These are phyloP conservation scores for Eurotiales sp. DNA, from an alignment of 2,329 filamentous ascomycete species.

Conservation along the genomic window DNA sequence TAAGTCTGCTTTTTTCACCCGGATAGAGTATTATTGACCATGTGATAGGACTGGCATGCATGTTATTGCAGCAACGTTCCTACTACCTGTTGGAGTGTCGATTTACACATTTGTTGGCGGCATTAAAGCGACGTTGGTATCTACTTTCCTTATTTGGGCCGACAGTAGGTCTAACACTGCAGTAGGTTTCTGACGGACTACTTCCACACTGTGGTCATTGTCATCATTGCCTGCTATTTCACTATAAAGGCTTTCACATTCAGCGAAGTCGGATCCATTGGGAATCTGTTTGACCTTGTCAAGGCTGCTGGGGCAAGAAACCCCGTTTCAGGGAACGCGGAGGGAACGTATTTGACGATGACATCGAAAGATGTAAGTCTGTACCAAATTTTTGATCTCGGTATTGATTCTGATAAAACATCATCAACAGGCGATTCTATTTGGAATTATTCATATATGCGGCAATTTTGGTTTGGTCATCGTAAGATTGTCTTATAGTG, in stretches of 20 bases:
- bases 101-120: slow-evolving; percentile 40
- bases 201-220: slow-evolving; percentile 53
- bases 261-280: slow-evolving; percentile 47
- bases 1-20: slow-evolving; percentile 19
- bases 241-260: slow-evolving; percentile 46
- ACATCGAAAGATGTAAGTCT: slow-evolving; percentile 47
- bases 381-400: background rate
- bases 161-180: slow-evolving; percentile 4
- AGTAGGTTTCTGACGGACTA: slow-evolving; percentile 48
- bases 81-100: slow-evolving; percentile 39
- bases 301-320: slow-evolving; percentile 41
- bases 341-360: slow-evolving; percentile 56
- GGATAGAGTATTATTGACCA: background rate
- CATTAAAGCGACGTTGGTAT: slow-evolving; percentile 36
- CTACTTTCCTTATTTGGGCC: background rate
- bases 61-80: slow-evolving; percentile 49
- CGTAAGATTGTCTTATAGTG: slow-evolving; percentile 21
- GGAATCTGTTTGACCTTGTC: slow-evolving; percentile 50
- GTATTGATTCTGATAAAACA: background rate
- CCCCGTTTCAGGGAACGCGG: slow-evolving; percentile 50
- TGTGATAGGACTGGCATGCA: slow-evolving; percentile 45
- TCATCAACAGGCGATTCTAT: slow-evolving; percentile 42
- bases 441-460: slow-evolving; percentile 48
- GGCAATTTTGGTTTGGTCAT: slow-evolving; percentile 54
- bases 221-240: slow-evolving; percentile 50